phyloP scores from a whole-genome alignment of 768 basidiomycete genomes.

The Agaricus sinodeliciosus region DNA sequence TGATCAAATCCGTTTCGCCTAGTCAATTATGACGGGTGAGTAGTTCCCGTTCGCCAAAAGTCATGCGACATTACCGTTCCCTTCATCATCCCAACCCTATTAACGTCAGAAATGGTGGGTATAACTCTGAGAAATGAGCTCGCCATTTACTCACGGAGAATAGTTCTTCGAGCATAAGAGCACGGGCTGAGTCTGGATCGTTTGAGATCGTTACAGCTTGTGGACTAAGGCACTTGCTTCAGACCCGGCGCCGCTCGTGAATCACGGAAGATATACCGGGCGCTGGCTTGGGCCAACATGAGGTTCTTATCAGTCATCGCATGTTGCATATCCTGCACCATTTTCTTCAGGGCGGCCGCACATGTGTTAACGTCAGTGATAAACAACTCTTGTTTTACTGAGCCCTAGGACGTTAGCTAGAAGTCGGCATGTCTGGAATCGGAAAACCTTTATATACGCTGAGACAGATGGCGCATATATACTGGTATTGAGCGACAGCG shows the following conservation, averaged over 20 bases:
- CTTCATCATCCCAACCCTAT: neutral
- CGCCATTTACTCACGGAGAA: conserved; percentile 37
- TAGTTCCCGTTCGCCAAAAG: conserved; percentile 3
- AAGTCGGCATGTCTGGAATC: neutral
- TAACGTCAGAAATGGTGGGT: neutral
- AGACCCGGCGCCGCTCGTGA: neutral
- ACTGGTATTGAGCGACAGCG: neutral
- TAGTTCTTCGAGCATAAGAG: conserved; percentile 60
- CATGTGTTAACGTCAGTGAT: conserved; percentile 74
- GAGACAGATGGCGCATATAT: neutral
- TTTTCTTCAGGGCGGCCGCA: conserved; percentile 71
- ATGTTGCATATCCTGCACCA: conserved; percentile 56
- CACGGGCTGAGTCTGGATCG: conserved; percentile 42
- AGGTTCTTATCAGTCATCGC: conserved; percentile 43
- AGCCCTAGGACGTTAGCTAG: neutral
- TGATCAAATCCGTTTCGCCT: neutral
- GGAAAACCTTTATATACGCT: conserved; percentile 39
- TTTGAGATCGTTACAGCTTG: conserved; percentile 45
- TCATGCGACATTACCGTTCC: neutral
- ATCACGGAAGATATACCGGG: conserved; percentile 38
- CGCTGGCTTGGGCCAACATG: conserved; percentile 64
- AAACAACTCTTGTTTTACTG: conserved; percentile 84
- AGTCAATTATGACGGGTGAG: neutral
- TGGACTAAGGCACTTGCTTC: conserved; percentile 25
- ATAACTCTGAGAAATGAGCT: neutral